phyloP scores from a whole-genome alignment of 1,284 basidiomycete species.

The Irpex sp. region DNA sequence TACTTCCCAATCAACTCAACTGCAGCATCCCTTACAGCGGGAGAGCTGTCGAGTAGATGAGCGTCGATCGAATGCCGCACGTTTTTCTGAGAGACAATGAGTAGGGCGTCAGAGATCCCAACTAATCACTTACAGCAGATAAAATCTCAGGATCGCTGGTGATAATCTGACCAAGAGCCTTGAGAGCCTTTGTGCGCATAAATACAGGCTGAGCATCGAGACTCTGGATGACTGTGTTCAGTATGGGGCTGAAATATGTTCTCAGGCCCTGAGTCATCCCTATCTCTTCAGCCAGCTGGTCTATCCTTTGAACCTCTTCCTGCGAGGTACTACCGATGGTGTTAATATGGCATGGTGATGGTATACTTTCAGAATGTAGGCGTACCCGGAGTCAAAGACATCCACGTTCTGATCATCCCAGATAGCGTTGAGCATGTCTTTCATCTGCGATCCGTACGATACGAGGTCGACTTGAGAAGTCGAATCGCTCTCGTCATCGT shows the following conservation, averaged over 20 bases:
- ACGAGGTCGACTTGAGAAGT: slow-evolving; percentile 32
- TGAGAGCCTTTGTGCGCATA: slow-evolving; percentile 87
- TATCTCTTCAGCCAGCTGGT: slow-evolving; percentile 70
- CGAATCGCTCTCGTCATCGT: slow-evolving; percentile 24
- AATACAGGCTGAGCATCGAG: slow-evolving; percentile 82
- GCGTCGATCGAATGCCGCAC: slow-evolving; percentile 84
- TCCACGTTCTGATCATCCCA: slow-evolving; percentile 67
- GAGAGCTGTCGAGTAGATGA: slow-evolving; percentile 86
- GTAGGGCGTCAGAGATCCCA: not conserved
- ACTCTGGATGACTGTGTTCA: slow-evolving; percentile 72
- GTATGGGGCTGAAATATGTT: slow-evolving; percentile 76
- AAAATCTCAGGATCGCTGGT: slow-evolving; percentile 85
- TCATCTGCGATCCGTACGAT: slow-evolving; percentile 51
- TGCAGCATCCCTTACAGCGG: slow-evolving; percentile 92
- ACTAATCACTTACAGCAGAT: slow-evolving; percentile 49
- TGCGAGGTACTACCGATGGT: slow-evolving; percentile 43
- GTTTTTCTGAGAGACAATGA: slow-evolving; percentile 44
- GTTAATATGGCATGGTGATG: not conserved
- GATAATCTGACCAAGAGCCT: slow-evolving; percentile 82
- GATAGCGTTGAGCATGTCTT: slow-evolving; percentile 55
- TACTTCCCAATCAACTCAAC: slow-evolving; percentile 96
- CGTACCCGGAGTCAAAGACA: slow-evolving; percentile 75
- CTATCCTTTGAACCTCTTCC: slow-evolving; percentile 63
- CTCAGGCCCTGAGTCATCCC: slow-evolving; percentile 71
- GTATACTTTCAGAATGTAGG: too few species aligned